Base-by-base conservation (phyloP, 805 yeast genomes). In the Millerago galiae region DNA sequence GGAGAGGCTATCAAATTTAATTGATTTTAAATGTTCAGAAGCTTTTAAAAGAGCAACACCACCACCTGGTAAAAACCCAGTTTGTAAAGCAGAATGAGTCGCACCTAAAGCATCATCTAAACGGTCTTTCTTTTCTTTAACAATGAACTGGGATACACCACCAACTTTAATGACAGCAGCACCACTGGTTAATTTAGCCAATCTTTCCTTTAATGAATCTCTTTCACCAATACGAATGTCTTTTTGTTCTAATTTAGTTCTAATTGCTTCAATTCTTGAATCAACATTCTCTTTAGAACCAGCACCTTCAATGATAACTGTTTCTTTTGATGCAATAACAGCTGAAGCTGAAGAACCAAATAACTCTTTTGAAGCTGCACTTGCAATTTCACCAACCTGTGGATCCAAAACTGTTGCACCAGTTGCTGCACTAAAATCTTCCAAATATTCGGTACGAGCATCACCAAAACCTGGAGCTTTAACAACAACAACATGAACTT, bases 381-480 rank as follows among this genome's bases (percentile, higher is more conserved):
- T 97, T 55, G 96, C 96, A 74, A 91, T 86, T 67, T 90, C 76
- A 63, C 89, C 97, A 56, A 89, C 76, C 67, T 93, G 98, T 68
- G 90, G 96, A 53, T 96, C 88, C 45, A 68, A 64, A 9, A 70
- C 66, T 14, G 96, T 86, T 68, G 96, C 96, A 48, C 97, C 97
- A 35, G 97, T 83, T 49, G 90, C 75, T 58, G 88, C 83, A 59
- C 96, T 96, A 66, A 93, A 81, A 67, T 93, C 99, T 54, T 96
- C 96, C 50, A 93, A 72, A 52, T 86, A 89, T 75, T 89, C 89
- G 77, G 87, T 86, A 73, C 97, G 84, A 81, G 93, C 90, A 74
- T 93, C 99, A 67, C 98, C 99, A 60, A 91, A 93, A 41, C 99
- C 99, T 58, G 99, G 99, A 28, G 98, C 96, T 76, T 90, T 91